Conservation (phyloP, 768 basidiomycete genomes). For the Tricholoma sp. region DNA sequence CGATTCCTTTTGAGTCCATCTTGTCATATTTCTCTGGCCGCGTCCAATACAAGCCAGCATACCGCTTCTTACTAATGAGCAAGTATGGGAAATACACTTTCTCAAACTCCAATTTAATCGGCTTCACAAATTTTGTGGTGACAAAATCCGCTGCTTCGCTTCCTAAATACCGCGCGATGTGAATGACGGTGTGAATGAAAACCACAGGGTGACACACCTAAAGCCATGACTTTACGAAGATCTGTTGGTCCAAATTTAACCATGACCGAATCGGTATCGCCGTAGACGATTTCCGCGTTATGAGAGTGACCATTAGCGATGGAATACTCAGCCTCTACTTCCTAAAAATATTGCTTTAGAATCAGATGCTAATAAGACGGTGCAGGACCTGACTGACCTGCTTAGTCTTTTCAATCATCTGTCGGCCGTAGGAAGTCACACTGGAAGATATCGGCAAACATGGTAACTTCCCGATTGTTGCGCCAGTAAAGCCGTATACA, state of each 20-base stretch:
- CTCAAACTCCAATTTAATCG: constrained; percentile 99
- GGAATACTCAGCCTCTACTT: constrained; percentile 86
- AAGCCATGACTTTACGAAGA: constrained; percentile 79
- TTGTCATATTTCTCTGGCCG: constrained; percentile 94
- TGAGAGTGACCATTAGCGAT: constrained; percentile 80
- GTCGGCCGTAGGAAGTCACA: constrained; percentile 92
- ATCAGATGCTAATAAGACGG: neutral
- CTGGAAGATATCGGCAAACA: constrained; percentile 96
- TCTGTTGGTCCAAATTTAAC: constrained; percentile 92
- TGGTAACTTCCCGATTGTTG: constrained; percentile 93
- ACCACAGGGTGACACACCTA: constrained; percentile 50
- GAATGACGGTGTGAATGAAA: neutral
- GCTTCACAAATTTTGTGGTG: constrained; percentile 85
- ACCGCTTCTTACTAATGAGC: constrained; percentile 97
- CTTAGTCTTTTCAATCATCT: constrained; percentile 99
- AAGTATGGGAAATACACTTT: constrained; percentile 99
- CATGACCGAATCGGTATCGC: constrained; percentile 99
- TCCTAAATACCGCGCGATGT: constrained; percentile 42
- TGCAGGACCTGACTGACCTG: constrained; percentile 39
- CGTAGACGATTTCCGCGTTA: constrained; percentile 94
- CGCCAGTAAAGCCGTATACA: constrained; percentile 98
- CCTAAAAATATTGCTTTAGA: constrained; percentile 33
- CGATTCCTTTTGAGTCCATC: constrained; percentile 99
- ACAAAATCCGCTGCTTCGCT: constrained; percentile 91
- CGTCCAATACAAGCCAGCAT: constrained; percentile 98